Base-by-base conservation (phyloP, 176 grass and related monocot species). In the Bolboschoenus planiculmis region DNA sequence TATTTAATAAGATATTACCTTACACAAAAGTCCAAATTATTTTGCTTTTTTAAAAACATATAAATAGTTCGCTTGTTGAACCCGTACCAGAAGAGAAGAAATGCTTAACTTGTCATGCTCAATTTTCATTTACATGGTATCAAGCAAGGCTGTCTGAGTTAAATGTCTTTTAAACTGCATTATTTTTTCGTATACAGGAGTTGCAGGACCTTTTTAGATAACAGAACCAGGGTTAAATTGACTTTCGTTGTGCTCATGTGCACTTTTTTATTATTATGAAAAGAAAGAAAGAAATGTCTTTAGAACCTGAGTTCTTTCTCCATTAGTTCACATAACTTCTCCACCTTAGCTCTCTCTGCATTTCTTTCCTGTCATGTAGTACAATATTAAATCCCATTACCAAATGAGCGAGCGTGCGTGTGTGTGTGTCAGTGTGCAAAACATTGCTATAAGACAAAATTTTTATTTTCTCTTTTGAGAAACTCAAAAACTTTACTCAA, bases 251-350 rank as follows among this genome's bases (percentile, higher is more conserved):
- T 51, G 14, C 50, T 53, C 2, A 18, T 53, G 15, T 16, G 50
- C 50, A 53, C 11, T 14, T 53, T 53, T 18, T 67, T 18, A 13
- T 14, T 53, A 53, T 53, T 14, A 15, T 63, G 10, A 62, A 62
- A 29, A 30, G 11, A 30, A 27, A 62, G 13, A 10, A 10, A 29
- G 26, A 29, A 29, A 30, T 62, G 29, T 24, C 3, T 6, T 1
- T 43, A 26, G 24, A 68, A 91, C 92, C 96, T 87, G 33, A 99
- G 89, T 61, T 99, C 89, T 77, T 88, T 86, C 89, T 99, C 93
- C 89, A 99, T 21, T 3, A 90, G 39, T n/a, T 90, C 89, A 73
- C 93, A 95, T 90, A 99, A 87, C 56, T 81, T 90, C 67, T 76
- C 87, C 82, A 86, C 91, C 85, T 93, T 89, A 74, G 88, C 89